These are phyloP conservation scores for Fusarium sterilihyphosum DNA, from an alignment of 2,329 filamentous ascomycete species.

Conservation along the genomic window DNA sequence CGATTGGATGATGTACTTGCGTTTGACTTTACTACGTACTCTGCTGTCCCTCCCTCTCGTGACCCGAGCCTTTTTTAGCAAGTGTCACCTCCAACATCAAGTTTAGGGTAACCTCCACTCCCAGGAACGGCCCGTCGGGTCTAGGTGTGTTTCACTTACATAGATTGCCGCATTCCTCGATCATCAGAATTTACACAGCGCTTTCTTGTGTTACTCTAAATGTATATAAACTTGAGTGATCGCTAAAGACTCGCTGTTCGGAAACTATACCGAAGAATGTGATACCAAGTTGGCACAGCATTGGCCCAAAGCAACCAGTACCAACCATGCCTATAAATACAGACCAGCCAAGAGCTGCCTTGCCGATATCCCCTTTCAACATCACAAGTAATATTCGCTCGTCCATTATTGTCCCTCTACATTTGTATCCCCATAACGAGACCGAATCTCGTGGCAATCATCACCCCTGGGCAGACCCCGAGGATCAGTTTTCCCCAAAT, in stretches of 20 bases:
- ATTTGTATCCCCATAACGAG: neutral
- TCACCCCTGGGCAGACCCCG: neutral
- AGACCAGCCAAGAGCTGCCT: neutral
- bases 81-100: neutral
- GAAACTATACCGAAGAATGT: neutral
- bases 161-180: slow-evolving; percentile 30
- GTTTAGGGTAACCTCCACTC: slow-evolving; percentile 25
- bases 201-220: neutral
- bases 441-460: neutral
- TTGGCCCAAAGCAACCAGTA: neutral
- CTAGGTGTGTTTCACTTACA: slow-evolving; percentile 25
- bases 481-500: neutral
- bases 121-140: slow-evolving; percentile 10
- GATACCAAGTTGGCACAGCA: neutral
- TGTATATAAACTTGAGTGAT: neutral
- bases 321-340: neutral
- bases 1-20: neutral
- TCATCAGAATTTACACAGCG: neutral
- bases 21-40: neutral
- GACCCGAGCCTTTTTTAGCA: neutral
- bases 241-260: neutral
- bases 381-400: neutral
- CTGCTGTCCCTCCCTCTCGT: neutral
- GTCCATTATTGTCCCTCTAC: neutral
- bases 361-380: neutral